These are phyloP conservation scores for Phaeosphaeriaceae sp. DNA, from an alignment of 2,329 filamentous ascomycete species.

Conservation along the genomic window DNA sequence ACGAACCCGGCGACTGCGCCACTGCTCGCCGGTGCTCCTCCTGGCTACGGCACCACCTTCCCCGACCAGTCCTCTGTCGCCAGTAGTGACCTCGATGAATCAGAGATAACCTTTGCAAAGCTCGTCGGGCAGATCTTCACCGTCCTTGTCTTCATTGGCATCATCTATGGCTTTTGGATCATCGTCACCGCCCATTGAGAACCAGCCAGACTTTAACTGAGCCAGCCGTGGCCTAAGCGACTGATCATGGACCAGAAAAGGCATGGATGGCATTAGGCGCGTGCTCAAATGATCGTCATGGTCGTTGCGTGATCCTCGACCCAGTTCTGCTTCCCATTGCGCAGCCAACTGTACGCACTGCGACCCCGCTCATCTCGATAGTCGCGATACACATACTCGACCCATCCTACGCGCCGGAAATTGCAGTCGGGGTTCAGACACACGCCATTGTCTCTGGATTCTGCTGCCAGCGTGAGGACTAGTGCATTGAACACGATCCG, in stretches of 20 bases:
- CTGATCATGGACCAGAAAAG: not conserved
- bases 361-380: not conserved
- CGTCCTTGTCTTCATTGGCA: conserved; percentile 32
- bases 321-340: not conserved
- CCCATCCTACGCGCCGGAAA: not conserved
- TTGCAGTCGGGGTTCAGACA: not conserved
- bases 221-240: too few species aligned
- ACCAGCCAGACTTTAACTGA: too few species aligned
- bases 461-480: not conserved
- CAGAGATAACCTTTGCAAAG: conserved; percentile 33
- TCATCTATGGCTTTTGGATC: conserved; percentile 42
- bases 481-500: not conserved
- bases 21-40: conserved; percentile 37
- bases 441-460: not conserved
- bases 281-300: not conserved
- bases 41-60: conserved; percentile 38
- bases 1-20: conserved; percentile 31
- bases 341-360: not conserved
- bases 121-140: conserved; percentile 38
- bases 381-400: not conserved
- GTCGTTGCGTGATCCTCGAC: not conserved
- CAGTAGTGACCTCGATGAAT: conserved; percentile 36
- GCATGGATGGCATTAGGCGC: not conserved
- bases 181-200: conserved; percentile 8
- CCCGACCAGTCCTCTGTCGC: conserved; percentile 38